These are phyloP conservation scores for Polysphondylium violaceum DNA, from an alignment of 78 protist genomes.

Conservation along the genomic window DNA sequence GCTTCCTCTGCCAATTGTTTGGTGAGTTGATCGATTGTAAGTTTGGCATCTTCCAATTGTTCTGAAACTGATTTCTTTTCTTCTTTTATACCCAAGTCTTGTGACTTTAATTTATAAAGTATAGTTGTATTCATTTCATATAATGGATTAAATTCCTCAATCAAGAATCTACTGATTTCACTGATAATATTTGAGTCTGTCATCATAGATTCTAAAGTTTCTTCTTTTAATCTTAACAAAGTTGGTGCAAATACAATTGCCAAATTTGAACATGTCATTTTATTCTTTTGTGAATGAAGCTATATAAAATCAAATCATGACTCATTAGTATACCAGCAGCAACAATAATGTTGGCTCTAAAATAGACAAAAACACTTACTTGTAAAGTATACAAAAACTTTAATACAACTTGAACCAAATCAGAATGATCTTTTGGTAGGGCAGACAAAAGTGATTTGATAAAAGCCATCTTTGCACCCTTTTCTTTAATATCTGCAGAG, in stretches of 20 bases:
- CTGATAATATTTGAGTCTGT: conserved; percentile 31
- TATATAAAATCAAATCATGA: background rate
- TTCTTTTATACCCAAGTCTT: conserved; percentile 33
- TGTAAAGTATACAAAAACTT: conserved; percentile 70
- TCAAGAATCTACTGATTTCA: conserved; percentile 34
- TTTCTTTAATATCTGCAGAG: conserved; percentile 39
- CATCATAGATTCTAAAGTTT: conserved; percentile 75
- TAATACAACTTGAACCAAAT: conserved; percentile 28
- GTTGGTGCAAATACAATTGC: conserved; percentile 81
- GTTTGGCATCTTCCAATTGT: conserved; percentile 49
- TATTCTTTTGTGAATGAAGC: conserved; percentile 44
- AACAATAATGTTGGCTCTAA: background rate
- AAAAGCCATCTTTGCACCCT: conserved; percentile 46
- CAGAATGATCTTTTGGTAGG: conserved; percentile 67
- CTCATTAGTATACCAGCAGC: background rate
- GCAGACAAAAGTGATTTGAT: conserved; percentile 35
- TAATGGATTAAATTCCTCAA: conserved; percentile 59
- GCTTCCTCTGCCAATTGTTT: conserved; percentile 62
- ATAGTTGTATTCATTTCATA: conserved; percentile 47
- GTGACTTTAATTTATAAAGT: conserved; percentile 22
- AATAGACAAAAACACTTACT: conserved; percentile 3
- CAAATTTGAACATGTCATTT: conserved; percentile 74
- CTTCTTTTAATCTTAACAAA: conserved; percentile 70
- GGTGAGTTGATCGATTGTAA: conserved; percentile 22
- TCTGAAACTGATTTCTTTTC: conserved; percentile 43